Percentiles rank a stretch among this genome's conserved stretches.
Evolutionary conservation across 2,329 filamentous ascomycete genomes (phyloP).

Genomic region (Colletotrichum tropicale): DNA sequence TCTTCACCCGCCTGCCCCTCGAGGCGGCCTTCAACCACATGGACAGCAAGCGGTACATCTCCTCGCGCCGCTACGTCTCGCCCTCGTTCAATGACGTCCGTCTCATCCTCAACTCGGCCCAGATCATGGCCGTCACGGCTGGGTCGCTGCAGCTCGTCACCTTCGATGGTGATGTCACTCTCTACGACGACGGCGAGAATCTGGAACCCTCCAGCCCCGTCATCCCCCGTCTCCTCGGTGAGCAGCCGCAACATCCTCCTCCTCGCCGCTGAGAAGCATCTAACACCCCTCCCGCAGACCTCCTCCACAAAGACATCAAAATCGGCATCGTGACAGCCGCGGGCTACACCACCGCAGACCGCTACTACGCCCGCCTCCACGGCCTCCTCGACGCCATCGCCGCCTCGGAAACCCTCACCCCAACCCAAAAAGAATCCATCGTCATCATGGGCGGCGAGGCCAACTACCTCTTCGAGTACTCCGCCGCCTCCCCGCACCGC

Average conservation of each 20-base stretch:
- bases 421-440: slow-evolving; percentile 75
- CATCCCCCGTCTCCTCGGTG: slow-evolving; percentile 66
- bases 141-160: slow-evolving; percentile 84
- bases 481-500: slow-evolving; percentile 65
- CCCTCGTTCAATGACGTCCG: slow-evolving; percentile 98
- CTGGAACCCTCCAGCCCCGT: slow-evolving; percentile 78
- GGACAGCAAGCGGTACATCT: slow-evolving; percentile 85
- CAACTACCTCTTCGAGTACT: slow-evolving; percentile 91
- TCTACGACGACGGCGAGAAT: slow-evolving; percentile 89
- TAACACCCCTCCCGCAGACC: slow-evolving; percentile 44
- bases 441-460: slow-evolving; percentile 95
- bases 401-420: slow-evolving; percentile 60
- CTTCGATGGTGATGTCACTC: slow-evolving; percentile 96
- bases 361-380: slow-evolving; percentile 86
- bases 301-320: slow-evolving; percentile 79
- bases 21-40: slow-evolving; percentile 93
- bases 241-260: neutral
- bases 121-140: slow-evolving; percentile 84
- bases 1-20: slow-evolving; percentile 87
- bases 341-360: slow-evolving; percentile 86
- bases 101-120: slow-evolving; percentile 91
- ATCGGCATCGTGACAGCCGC: slow-evolving; percentile 97
- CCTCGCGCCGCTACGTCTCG: slow-evolving; percentile 87
- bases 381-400: slow-evolving; percentile 84
- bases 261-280: neutral